Evolutionary conservation across 768 basidiomycete species (phyloP).

Genomic region (Boletus rufocinnamomeus): DNA sequence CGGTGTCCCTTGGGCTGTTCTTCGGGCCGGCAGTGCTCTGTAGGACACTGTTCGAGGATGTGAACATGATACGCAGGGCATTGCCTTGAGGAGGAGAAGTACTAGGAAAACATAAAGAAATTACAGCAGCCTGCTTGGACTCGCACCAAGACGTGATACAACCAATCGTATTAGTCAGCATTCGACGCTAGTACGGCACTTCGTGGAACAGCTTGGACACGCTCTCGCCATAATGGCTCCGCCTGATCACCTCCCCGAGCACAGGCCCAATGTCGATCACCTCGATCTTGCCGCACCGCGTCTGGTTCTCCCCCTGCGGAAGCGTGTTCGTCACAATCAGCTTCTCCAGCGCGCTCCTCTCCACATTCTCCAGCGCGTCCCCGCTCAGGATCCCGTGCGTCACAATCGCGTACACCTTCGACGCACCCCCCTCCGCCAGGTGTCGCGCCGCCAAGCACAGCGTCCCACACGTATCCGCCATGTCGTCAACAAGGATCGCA

Average conservation of each 20-base stretch:
- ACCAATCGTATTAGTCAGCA: conserved; percentile 18
- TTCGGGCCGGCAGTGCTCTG: conserved; percentile 30
- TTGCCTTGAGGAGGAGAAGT: conserved; percentile 28
- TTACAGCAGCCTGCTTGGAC: not conserved
- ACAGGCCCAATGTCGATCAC: conserved; percentile 94
- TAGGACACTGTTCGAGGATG: conserved; percentile 33
- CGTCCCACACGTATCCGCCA: conserved; percentile 97
- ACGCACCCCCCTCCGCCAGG: conserved; percentile 85
- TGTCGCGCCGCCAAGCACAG: conserved; percentile 89
- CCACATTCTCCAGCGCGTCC: conserved; percentile 74
- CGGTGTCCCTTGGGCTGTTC: conserved; percentile 50
- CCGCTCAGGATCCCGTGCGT: conserved; percentile 97
- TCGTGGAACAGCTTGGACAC: conserved; percentile 88
- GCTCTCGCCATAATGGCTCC: conserved; percentile 97
- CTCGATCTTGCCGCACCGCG: conserved; percentile 75
- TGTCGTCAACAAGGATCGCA: conserved; percentile 97
- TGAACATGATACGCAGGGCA: conserved; percentile 39
- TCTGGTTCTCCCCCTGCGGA: conserved; percentile 81
- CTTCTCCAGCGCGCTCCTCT: conserved; percentile 80
- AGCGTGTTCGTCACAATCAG: conserved; percentile 98
- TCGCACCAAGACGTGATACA: not conserved
- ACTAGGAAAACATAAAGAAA: conserved; percentile 24
- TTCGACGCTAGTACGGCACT: conserved; percentile 68
- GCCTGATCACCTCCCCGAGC: conserved; percentile 92
- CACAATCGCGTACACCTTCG: conserved; percentile 86